Conservation (phyloP, 805 yeast genomes). For the Yarrowia divulgata region DNA sequence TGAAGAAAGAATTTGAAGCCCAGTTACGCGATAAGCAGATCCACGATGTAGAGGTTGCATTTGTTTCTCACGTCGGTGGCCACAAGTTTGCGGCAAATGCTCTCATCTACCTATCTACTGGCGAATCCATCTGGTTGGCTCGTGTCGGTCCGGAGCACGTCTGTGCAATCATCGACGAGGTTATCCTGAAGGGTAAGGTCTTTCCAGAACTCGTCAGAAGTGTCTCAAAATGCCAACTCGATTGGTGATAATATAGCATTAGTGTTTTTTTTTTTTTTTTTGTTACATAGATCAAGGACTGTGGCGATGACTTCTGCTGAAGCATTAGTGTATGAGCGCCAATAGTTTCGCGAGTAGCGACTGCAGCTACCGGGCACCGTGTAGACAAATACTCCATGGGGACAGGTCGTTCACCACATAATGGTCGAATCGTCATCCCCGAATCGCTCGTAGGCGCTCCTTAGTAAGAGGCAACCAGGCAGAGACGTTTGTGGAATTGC, state of each 20-base stretch:
- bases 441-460: too few relatives aligned
- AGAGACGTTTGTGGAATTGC: too few relatives aligned
- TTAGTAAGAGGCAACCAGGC: too few relatives aligned
- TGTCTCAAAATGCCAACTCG: constrained; percentile 47
- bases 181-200: constrained; percentile 71
- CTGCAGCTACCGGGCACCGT: too few relatives aligned
- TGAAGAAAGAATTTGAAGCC: constrained; percentile 78
- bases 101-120: constrained; percentile 72
- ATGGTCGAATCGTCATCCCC: too few relatives aligned
- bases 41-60: constrained; percentile 73
- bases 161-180: constrained; percentile 74
- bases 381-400: too few relatives aligned
- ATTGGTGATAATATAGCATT: constrained; percentile 5
- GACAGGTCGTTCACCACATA: too few relatives aligned
- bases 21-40: constrained; percentile 74
- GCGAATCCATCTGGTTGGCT: constrained; percentile 88
- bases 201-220: constrained; percentile 73
- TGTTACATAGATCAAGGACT: too few relatives aligned
- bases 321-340: too few relatives aligned
- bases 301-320: too few relatives aligned
- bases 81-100: constrained; percentile 94
- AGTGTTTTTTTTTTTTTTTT: too few relatives aligned
- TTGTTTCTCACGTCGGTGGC: constrained; percentile 90
- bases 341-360: too few relatives aligned
- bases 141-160: constrained; percentile 81